Conservation (phyloP, 139 green algal genomes). For the Asterochloris erici region DNA sequence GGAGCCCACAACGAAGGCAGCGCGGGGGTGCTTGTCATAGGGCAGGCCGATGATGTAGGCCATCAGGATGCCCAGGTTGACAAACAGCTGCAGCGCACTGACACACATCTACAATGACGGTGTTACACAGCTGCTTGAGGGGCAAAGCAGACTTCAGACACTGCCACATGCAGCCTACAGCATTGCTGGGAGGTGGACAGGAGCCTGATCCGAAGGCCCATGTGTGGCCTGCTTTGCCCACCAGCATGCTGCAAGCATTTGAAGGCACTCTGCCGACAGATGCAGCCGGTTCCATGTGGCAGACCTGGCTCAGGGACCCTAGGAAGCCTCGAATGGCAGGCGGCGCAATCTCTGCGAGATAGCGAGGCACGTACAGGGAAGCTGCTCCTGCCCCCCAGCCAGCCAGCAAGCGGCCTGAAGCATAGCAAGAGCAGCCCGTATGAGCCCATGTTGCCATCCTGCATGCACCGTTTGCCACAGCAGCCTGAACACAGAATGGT, state of each 20-base stretch:
- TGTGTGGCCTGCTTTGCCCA: too few relatives aligned
- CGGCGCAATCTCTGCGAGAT: slow-evolving; percentile 63
- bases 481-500: not conserved
- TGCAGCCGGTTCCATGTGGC: too few relatives aligned
- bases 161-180: too few relatives aligned
- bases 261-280: too few relatives aligned
- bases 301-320: slow-evolving; percentile 53
- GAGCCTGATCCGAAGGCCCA: too few relatives aligned
- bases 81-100: slow-evolving; percentile 28
- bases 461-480: not conserved
- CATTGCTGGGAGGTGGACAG: too few relatives aligned
- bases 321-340: slow-evolving; percentile 49
- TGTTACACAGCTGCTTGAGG: too few relatives aligned
- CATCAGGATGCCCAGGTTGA: slow-evolving; percentile 71
- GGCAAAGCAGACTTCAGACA: too few relatives aligned
- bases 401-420: slow-evolving; percentile 35
- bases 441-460: not conserved
- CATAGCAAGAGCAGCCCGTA: not conserved
- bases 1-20: not conserved
- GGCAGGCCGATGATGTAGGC: slow-evolving; percentile 51
- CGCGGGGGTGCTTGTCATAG: slow-evolving; percentile 32
- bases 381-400: slow-evolving; percentile 52
- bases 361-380: slow-evolving; percentile 57
- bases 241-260: too few relatives aligned
- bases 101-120: not conserved